Evolutionary conservation across 345 rosid genomes (phyloP), one percentile per base, ranked within the genome.

Genomic region (Theobroma cacao): DNA sequence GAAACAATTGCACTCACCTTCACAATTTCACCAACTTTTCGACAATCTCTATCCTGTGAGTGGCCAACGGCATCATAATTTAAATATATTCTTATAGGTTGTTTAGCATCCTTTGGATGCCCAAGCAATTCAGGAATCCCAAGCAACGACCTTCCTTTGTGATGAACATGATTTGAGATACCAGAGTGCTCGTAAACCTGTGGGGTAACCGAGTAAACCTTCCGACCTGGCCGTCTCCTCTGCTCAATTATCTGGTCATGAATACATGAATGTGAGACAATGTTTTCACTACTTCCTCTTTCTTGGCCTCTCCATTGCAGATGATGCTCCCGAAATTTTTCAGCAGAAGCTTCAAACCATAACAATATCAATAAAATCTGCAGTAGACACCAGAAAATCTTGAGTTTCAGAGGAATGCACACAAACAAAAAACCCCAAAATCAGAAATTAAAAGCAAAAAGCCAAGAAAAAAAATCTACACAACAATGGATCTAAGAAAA

Each of bases 1-100:
- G 75, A 64, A 80, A 36, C 31, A 10, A 52, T 36, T 9, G 77
- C 58, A 68, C 96, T 71, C 64, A 95, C 99, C 97, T 96, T 96
- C 75, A 96, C 99, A 68, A 91, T 81, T 75, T 92, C 91, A 2
- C 98, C 99, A 81, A 96, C 88, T 82, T 79, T 84, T 64, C 84
- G 88, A 78, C 99, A 96, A 83, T 96, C 99, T 80, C 99, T 85
- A 67, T 94, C 98, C 41, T 82, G 87, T 0, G 99, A 94, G 78
- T 92, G 99, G 34, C 99, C 99, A 67, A 96, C 99, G 24, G 99
- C 99, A 87, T 96, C 99, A 80, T 96, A 96, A 80, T 96, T 96
- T 73, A 96, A 87, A 81, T 90, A 92, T 78, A 96, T 96, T 86
- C 99, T 89, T 80, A 96, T 89, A 64, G 99, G 98, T 72, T 90